Conservation (phyloP, 192 early-diverging fungal species). For the Coemansia sp. region DNA sequence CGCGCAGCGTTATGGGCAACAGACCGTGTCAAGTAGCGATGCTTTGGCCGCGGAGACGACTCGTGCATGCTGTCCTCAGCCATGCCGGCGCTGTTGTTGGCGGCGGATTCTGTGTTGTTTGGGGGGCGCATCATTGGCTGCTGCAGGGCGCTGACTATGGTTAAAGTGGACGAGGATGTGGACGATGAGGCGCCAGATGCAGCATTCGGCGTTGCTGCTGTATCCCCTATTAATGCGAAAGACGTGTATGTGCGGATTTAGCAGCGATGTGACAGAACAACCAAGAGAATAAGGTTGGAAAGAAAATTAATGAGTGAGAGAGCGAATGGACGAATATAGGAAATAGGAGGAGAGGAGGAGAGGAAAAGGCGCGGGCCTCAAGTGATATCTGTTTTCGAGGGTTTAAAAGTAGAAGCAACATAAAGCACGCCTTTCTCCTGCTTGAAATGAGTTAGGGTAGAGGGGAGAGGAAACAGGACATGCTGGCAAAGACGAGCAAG, state of each 20-base stretch:
- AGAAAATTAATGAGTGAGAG: neutral
- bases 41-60: constrained; percentile 32
- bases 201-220: constrained; percentile 16
- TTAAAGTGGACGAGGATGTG: constrained; percentile 18
- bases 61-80: constrained; percentile 11
- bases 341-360: neutral
- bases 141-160: constrained; percentile 20
- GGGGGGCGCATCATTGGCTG: constrained; percentile 14
- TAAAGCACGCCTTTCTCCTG: neutral
- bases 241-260: constrained; percentile 3
- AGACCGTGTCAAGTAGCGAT: constrained; percentile 54
- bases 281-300: neutral
- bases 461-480: neutral
- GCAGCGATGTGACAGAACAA: constrained; percentile 10
- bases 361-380: too few relatives aligned
- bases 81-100: constrained; percentile 3
- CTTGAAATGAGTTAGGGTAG: neutral
- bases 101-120: constrained; percentile 8
- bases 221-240: constrained; percentile 4
- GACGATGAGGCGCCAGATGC: constrained; percentile 20
- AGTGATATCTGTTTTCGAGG: too few relatives aligned
- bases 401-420: too few relatives aligned
- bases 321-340: neutral
- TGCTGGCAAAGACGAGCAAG: neutral
- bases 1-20: constrained; percentile 45